phyloP scores from a whole-genome alignment of 805 yeast genomes.

The Ogataea glucozyma region DNA sequence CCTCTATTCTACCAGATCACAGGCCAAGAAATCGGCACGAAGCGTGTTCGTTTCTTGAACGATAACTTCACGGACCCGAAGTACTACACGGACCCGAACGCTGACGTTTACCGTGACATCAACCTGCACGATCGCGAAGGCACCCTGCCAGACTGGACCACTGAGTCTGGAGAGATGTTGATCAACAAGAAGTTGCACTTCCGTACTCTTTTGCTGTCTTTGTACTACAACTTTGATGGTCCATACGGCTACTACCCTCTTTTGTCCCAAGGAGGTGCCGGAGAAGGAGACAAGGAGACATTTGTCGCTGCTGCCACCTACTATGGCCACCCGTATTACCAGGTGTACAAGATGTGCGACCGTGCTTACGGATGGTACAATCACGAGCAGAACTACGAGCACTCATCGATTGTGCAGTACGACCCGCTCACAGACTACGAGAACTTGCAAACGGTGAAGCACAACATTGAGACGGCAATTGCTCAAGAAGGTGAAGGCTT shows the following conservation, averaged over 20 bases:
- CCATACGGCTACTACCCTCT: constrained; percentile 60
- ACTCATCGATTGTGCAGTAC: constrained; percentile 38
- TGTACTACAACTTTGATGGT: constrained; percentile 68
- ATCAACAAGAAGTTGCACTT: constrained; percentile 60
- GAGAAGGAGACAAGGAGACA: constrained; percentile 82
- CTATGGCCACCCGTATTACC: constrained; percentile 51
- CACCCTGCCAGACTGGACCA: constrained; percentile 65
- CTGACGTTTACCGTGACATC: constrained; percentile 30
- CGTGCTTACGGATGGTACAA: constrained; percentile 37
- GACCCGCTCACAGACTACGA: constrained; percentile 36
- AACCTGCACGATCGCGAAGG: constrained; percentile 68
- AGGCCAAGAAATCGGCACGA: constrained; percentile 47
- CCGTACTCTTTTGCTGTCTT: constrained; percentile 54
- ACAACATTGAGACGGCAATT: constrained; percentile 25
- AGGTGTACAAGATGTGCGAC: constrained; percentile 44
- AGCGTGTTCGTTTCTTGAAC: constrained; percentile 33
- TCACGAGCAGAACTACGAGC: constrained; percentile 33
- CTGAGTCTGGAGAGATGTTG: constrained; percentile 69
- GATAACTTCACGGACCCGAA: constrained; percentile 36
- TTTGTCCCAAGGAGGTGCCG: constrained; percentile 59
- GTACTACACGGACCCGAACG: constrained; percentile 37
- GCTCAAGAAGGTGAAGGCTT: constrained; percentile 27
- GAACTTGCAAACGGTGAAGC: constrained; percentile 27
- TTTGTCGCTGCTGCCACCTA: constrained; percentile 69
- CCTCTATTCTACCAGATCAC: constrained; percentile 74